These are phyloP conservation scores for Suhomyces ambrosiae DNA, from an alignment of 1,139 yeast genomes.

Conservation along the genomic window DNA sequence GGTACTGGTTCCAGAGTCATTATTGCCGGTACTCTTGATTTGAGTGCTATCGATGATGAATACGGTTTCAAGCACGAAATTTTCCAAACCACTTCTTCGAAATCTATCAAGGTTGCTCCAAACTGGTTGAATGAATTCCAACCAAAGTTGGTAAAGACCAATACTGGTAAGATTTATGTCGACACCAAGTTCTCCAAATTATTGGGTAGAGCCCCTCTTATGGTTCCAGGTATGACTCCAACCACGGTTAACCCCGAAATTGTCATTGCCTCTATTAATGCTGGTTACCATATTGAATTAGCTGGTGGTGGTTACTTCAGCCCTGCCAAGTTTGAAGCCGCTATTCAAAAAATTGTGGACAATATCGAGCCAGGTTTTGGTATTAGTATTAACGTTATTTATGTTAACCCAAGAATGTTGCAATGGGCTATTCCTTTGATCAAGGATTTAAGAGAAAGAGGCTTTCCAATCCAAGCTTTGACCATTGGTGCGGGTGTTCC, in stretches of 20 bases:
- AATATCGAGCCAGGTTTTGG: constrained; percentile 83
- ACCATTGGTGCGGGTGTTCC: constrained; percentile 99
- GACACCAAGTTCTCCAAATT: constrained; percentile 93
- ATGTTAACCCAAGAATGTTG: constrained; percentile 95
- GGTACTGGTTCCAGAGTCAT: constrained; percentile 97
- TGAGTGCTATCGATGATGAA: constrained; percentile 63
- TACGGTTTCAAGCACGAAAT: constrained; percentile 95
- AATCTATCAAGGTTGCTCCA: constrained; percentile 75
- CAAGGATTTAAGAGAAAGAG: constrained; percentile 82
- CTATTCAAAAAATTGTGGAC: constrained; percentile 69
- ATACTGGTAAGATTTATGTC: constrained; percentile 73
- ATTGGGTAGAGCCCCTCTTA: constrained; percentile 91
- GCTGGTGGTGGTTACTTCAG: constrained; percentile 98
- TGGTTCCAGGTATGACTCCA: constrained; percentile 99
- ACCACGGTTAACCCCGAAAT: constrained; percentile 93
- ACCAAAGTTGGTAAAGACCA: constrained; percentile 80
- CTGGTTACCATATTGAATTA: constrained; percentile 96
- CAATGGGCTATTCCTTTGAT: constrained; percentile 99
- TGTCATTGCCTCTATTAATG: constrained; percentile 88
- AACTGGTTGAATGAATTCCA: constrained; percentile 90
- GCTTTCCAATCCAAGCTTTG: constrained; percentile 94
- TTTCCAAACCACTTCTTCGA: constrained; percentile 62
- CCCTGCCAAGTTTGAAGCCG: constrained; percentile 68
- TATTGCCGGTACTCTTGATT: constrained; percentile 88
- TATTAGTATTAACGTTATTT: constrained; percentile 86